Base-by-base conservation (phyloP, 2,329 filamentous ascomycete species). In the Anthostomella pinea region DNA sequence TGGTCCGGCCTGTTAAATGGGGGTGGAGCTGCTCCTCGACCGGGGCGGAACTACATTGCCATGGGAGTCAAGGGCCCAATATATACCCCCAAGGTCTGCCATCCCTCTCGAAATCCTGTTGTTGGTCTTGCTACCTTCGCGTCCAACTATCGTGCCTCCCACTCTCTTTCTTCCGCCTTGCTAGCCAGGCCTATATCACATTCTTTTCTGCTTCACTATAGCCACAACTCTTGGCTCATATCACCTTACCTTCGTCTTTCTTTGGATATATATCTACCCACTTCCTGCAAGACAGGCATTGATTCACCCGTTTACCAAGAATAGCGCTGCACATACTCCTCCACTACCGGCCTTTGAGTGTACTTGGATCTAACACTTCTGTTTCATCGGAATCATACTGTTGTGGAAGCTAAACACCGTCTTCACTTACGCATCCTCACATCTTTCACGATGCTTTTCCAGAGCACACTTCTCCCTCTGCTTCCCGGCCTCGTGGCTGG, bases 401-500 rank as follows among this genome's bases (percentile, higher is more conserved):
- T 27, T 14, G 25, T 23, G 21, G 21, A 22, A 39, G 30, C 32
- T 30, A 35, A 13, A 41, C 30, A 45, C 41, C 31, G 37, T 33
- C 31, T 33, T 43, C n/a, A n/a, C 34, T 35, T 31, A 38, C 34
- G 41, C 35, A 22, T 34, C 30, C 15, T 10, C 37, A 48, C 28
- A 38, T 18, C 36, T 39, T 22, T 44, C 49, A 56, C 48, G 27
- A 60, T 60, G 57, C 50, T 49, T 22, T 55, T 55, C 43, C 49
- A 54, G 38, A 52, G 39, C 33, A 27, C 49, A 11, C 34, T 59
- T 16, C 41, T 57, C 24, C 36, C 45, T 36, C 43, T 57, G 17
- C 49, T 54, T 15, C 53, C 58, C 24, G 46, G 42, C 47, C 41
- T 59, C 9, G 54, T 39, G 24, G 45, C 51, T 27, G 56, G 50